Evolutionary conservation across 164 flowering plant genomes (phyloP).

Genomic region (Berberis thunbergii): DNA sequence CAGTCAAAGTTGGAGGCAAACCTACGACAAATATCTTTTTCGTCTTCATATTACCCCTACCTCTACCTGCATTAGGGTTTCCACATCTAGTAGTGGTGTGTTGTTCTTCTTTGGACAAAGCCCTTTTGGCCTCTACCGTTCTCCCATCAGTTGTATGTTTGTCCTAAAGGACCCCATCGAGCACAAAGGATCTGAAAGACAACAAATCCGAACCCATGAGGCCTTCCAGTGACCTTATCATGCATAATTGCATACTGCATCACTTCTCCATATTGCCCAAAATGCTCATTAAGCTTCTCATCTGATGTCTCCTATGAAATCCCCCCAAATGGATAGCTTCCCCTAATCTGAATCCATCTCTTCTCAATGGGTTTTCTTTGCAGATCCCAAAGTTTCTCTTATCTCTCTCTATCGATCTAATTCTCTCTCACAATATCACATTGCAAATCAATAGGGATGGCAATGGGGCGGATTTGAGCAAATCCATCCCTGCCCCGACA

Average conservation of each 20-base stretch:
- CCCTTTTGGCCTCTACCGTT: slow-evolving; percentile 85
- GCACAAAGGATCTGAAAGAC: slow-evolving; percentile 59
- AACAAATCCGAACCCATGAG: slow-evolving; percentile 74
- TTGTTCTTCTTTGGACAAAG: slow-evolving; percentile 77
- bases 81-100: slow-evolving; percentile 46
- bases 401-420: too few relatives aligned
- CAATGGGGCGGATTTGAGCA: too few relatives aligned
- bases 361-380: background rate
- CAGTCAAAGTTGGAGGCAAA: background rate
- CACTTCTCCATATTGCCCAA: slow-evolving; percentile 70
- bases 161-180: slow-evolving; percentile 83
- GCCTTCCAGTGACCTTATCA: slow-evolving; percentile 54
- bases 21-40: background rate
- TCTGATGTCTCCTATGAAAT: slow-evolving; percentile 94
- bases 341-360: slow-evolving; percentile 94
- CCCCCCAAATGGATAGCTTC: slow-evolving; percentile 87
- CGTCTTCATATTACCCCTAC: slow-evolving; percentile 15
- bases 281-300: slow-evolving; percentile 74
- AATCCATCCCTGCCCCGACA: too few relatives aligned
- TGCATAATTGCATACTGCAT: slow-evolving; percentile 73
- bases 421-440: too few relatives aligned
- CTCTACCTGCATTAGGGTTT: slow-evolving; percentile 35
- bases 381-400: too few relatives aligned
- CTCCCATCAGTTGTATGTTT: slow-evolving; percentile 76
- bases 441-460: too few relatives aligned